Conservation (phyloP, 2,329 filamentous ascomycete genomes). For the Helotiales sp. region DNA sequence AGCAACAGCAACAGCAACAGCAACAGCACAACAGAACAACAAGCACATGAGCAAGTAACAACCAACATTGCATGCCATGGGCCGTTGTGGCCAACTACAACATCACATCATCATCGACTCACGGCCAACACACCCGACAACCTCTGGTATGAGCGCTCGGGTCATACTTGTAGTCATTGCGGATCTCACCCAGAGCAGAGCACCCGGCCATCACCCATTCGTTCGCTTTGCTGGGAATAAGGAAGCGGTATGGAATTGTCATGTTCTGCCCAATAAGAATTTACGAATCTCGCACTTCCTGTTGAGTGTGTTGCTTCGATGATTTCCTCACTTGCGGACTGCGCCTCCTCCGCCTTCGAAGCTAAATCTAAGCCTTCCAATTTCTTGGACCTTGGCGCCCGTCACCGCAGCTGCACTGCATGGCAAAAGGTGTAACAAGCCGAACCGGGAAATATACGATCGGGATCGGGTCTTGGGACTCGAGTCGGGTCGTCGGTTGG, state of each 20-base stretch:
- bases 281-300: not conserved
- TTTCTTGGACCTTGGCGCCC: slow-evolving; percentile 2
- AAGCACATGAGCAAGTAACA: not conserved
- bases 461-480: not conserved
- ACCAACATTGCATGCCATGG: not conserved
- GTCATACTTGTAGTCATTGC: not conserved
- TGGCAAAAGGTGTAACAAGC: not conserved
- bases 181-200: not conserved
- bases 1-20: not conserved
- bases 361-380: slow-evolving; percentile 9
- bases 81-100: not conserved
- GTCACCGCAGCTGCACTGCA: not conserved
- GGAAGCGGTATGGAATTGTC: not conserved
- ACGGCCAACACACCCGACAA: not conserved
- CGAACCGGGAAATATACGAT: slow-evolving; percentile 3
- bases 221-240: not conserved
- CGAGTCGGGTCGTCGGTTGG: not conserved
- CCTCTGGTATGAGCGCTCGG: not conserved
- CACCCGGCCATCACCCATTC: not conserved
- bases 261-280: not conserved
- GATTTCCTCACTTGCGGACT: not conserved
- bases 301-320: not conserved
- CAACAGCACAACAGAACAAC: slow-evolving; percentile 1
- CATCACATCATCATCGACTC: slow-evolving; percentile 1
- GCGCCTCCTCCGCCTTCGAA: slow-evolving; percentile 11